Evolutionary conservation across 129 eudicot species (phyloP).

Genomic region (Flaveria ramosissima): DNA sequence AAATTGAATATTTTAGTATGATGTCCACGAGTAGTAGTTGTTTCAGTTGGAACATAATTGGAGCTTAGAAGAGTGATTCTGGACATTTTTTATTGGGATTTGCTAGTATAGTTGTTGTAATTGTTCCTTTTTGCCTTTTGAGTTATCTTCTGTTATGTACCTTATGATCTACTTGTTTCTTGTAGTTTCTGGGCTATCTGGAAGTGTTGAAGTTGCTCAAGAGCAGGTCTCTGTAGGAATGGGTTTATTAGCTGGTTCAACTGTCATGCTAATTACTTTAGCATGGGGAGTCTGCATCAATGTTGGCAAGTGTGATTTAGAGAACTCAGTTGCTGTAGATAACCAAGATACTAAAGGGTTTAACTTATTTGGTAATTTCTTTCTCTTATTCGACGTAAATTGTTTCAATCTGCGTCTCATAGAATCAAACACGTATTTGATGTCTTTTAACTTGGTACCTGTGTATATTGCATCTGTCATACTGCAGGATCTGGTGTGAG

Average conservation of each 20-base stretch:
- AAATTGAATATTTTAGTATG: background rate
- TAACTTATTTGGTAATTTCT: slow-evolving; percentile 58
- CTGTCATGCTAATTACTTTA: slow-evolving; percentile 87
- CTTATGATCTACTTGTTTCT: slow-evolving; percentile 15
- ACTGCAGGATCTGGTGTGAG: slow-evolving; percentile 81
- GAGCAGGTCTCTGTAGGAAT: slow-evolving; percentile 95
- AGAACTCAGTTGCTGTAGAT: slow-evolving; percentile 55
- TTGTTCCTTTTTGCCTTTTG: background rate
- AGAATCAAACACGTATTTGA: background rate
- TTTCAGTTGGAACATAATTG: slow-evolving; percentile 9
- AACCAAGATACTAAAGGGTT: slow-evolving; percentile 63
- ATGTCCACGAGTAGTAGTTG: background rate
- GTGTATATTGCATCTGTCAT: slow-evolving; percentile 23
- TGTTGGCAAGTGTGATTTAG: slow-evolving; percentile 87
- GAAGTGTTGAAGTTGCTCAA: slow-evolving; percentile 80
- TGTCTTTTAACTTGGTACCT: slow-evolving; percentile 7
- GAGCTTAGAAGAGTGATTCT: slow-evolving; percentile 10
- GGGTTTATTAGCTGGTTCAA: slow-evolving; percentile 94
- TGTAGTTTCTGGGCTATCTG: slow-evolving; percentile 92
- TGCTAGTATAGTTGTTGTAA: background rate
- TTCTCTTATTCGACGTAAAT: slow-evolving; percentile 3
- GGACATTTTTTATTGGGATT: background rate
- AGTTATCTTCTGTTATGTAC: background rate
- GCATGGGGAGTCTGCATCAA: slow-evolving; percentile 85
- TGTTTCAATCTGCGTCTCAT: background rate